Percentiles rank a stretch among this genome's conserved stretches.
phyloP scores from a whole-genome alignment of 2,329 filamentous ascomycete genomes.

The Phyllosticta ampelicida region DNA sequence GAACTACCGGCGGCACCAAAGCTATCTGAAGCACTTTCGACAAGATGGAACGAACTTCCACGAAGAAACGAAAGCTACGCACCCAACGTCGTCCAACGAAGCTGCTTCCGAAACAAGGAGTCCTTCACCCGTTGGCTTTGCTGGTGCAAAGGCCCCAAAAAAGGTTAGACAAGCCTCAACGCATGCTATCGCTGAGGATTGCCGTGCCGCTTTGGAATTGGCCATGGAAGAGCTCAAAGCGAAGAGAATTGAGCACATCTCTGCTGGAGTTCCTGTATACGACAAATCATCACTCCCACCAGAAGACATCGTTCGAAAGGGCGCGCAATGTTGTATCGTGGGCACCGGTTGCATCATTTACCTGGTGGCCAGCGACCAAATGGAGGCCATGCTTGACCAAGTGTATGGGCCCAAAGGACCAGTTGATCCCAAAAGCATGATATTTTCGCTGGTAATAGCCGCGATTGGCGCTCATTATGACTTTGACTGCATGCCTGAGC shows the following conservation, averaged over 20 bases:
- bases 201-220: slow-evolving; percentile 25
- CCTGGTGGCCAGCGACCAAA: slow-evolving; percentile 24
- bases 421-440: slow-evolving; percentile 23
- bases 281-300: slow-evolving; percentile 20
- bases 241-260: slow-evolving; percentile 22
- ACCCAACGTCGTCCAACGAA: neutral
- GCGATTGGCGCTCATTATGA: slow-evolving; percentile 29
- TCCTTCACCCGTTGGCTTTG: slow-evolving; percentile 1
- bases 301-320: slow-evolving; percentile 19
- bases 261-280: slow-evolving; percentile 17
- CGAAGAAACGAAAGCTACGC: neutral
- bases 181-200: slow-evolving; percentile 19
- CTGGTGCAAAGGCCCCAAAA: neutral
- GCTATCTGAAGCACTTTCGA: slow-evolving; percentile 26
- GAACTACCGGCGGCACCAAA: slow-evolving; percentile 26
- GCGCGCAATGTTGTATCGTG: slow-evolving; percentile 24
- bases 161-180: slow-evolving; percentile 17
- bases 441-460: slow-evolving; percentile 26
- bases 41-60: slow-evolving; percentile 11
- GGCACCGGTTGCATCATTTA: slow-evolving; percentile 27
- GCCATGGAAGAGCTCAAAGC: slow-evolving; percentile 26
- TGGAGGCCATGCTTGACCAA: slow-evolving; percentile 24
- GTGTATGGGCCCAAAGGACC: slow-evolving; percentile 20
- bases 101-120: neutral
- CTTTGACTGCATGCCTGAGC: slow-evolving; percentile 24